Conservation (phyloP, 1,284 basidiomycete species). For the Sphagnurus paluster region DNA sequence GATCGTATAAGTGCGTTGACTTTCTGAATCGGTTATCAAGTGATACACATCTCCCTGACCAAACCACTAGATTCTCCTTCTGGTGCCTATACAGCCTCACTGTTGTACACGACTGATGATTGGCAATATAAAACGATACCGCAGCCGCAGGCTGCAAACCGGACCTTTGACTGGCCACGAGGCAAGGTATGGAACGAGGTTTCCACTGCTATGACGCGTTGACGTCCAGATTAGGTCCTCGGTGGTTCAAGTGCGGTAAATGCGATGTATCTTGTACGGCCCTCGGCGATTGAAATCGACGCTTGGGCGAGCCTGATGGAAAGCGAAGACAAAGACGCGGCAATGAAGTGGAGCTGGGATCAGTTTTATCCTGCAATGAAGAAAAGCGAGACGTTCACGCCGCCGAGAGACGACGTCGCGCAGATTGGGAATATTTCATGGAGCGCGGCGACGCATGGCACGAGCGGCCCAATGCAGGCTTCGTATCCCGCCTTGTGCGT, state of each 20-base stretch:
- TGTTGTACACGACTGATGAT: conserved; percentile 54
- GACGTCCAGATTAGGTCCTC: conserved; percentile 47
- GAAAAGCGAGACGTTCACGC: conserved; percentile 47
- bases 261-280: conserved; percentile 66
- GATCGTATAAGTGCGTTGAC: conserved; percentile 30
- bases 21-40: too few relatives aligned
- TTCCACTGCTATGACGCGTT: neutral
- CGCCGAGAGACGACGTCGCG: conserved; percentile 37
- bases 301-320: conserved; percentile 50
- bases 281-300: conserved; percentile 53
- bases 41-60: neutral
- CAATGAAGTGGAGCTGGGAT: conserved; percentile 53
- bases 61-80: conserved; percentile 13
- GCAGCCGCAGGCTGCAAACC: conserved; percentile 44
- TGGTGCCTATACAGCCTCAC: conserved; percentile 43
- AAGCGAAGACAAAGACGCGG: conserved; percentile 30
- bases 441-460: conserved; percentile 41
- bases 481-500: conserved; percentile 54
- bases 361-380: conserved; percentile 52
- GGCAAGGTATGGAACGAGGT: conserved; percentile 45
- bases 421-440: conserved; percentile 39
- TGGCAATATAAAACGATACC: conserved; percentile 59
- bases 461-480: conserved; percentile 43
- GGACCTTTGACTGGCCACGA: conserved; percentile 52
- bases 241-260: conserved; percentile 76